Evolutionary conservation across 345 rosid species (phyloP).

Genomic region (Eucalyptus viminalis): DNA sequence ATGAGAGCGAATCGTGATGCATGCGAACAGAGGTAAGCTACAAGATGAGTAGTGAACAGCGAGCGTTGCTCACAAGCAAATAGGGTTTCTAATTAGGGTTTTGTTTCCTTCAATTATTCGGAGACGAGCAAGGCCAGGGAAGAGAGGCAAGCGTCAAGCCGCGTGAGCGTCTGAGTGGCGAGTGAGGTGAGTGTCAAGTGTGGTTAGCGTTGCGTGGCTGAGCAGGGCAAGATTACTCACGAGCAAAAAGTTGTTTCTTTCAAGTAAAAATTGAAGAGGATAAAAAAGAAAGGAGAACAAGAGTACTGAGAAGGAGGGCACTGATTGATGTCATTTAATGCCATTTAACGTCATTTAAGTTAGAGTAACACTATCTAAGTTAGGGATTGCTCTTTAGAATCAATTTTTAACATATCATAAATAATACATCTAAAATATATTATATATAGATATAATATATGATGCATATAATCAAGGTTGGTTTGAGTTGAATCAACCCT

Average conservation of each 20-base stretch:
- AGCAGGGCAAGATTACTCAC: fast-evolving
- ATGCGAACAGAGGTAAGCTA: fast-evolving
- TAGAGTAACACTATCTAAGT: fast-evolving
- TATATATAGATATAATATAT: too few species aligned
- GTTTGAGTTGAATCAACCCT: fast-evolving
- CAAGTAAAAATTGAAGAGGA: too few species aligned
- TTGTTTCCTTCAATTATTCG: fast-evolving
- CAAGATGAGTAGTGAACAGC: fast-evolving
- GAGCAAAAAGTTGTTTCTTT: too few species aligned
- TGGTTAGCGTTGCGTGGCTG: fast-evolving
- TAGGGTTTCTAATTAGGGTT: too few species aligned
- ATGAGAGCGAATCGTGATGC: fast-evolving
- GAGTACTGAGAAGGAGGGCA: fast-evolving
- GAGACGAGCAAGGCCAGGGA: fast-evolving
- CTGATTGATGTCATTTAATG: fast-evolving
- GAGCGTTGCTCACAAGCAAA: fast-evolving
- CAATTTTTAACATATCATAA: too few species aligned
- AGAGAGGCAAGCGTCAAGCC: fast-evolving
- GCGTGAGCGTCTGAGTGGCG: fast-evolving
- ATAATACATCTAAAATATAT: too few species aligned
- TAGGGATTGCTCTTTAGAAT: too few species aligned
- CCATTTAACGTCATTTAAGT: fast-evolving
- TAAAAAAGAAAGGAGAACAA: too few species aligned
- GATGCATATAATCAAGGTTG: fast-evolving
- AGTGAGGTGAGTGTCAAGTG: fast-evolving